A percentile compares a stretch with the other conserved stretches of the same genome.
phyloP scores from a whole-genome alignment of 805 yeast genomes.

The Candida bentonensis region DNA sequence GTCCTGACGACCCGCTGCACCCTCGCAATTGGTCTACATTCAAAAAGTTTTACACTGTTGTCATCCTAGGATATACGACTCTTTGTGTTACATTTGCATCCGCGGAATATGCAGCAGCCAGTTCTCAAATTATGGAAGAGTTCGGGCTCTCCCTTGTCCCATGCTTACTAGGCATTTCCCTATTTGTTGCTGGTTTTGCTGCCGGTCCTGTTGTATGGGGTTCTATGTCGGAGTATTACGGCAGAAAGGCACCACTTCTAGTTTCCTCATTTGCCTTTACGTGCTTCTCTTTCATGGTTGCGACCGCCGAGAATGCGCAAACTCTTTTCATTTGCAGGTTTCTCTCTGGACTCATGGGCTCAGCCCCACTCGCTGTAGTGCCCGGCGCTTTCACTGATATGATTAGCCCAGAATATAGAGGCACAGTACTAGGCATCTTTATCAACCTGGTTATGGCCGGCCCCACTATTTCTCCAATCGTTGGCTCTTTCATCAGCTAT shows the following conservation, averaged over 20 bases:
- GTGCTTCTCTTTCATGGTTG: conserved; percentile 52
- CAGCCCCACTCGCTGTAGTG: conserved; percentile 66
- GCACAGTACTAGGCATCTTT: conserved; percentile 55
- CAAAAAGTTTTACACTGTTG: conserved; percentile 33
- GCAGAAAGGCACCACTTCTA: conserved; percentile 47
- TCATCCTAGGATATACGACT: conserved; percentile 35
- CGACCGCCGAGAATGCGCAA: conserved; percentile 58
- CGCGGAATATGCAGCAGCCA: conserved; percentile 62
- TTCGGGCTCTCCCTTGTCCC: conserved; percentile 50
- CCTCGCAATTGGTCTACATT: conserved; percentile 63
- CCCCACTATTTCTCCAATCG: conserved; percentile 64
- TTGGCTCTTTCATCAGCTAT: conserved; percentile 45
- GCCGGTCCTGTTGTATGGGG: conserved; percentile 78
- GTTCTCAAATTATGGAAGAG: conserved; percentile 30
- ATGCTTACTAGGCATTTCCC: conserved; percentile 53
- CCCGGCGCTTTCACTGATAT: conserved; percentile 75
- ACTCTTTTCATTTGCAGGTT: conserved; percentile 61
- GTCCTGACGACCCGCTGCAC: conserved; percentile 63
- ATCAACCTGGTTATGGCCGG: conserved; percentile 55
- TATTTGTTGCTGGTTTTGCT: conserved; percentile 73
- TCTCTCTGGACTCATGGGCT: conserved; percentile 64
- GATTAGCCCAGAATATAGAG: conserved; percentile 48
- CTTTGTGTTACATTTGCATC: conserved; percentile 59
- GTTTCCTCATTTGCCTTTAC: conserved; percentile 38
- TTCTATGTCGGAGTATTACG: conserved; percentile 59